Base-by-base conservation (phyloP, 169 alveolate species). In the Plasmodium falciparum region DNA sequence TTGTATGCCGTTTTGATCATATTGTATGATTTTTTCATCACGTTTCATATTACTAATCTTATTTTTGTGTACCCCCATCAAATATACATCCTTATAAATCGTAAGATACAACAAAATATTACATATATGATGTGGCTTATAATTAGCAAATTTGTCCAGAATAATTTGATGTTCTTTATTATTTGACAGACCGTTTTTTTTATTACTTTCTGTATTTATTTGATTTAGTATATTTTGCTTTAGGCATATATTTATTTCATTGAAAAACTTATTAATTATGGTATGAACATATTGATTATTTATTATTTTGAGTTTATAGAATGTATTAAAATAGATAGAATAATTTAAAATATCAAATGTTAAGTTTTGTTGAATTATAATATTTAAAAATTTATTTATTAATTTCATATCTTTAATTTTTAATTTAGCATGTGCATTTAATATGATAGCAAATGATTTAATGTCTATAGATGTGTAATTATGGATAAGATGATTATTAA, bases 341-440 rank as follows among this genome's bases (percentile, higher is more conserved):
- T 86, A 86, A 33, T 70, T 86, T 33, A 72, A 52, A 62, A 86
- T 61, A 62, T 80, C 90, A 72, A 80, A 67, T 0, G 76, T 17
- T 47, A 80, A 69, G 4, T 72, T 61, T 2, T 80, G 67, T 69
- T 80, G 72, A n/a, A 80, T 11, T 67, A 80, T 71, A 4, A 71
- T 86, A 12, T 61, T 72, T 56, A 86, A n/a, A 65, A 86, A 86
- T 67, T 86, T 86, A 58, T 86, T 72, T 56, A 86, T 86, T 73
- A 86, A 72, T 86, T 86, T 70, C 70, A 86, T 70, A 54, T 86
- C 92, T 39, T 72, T 86, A 49, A 86, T 49, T 86, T 54, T 86
- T 74, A 86, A 86, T 72, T 86, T 86, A 59, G 92, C 92, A n/a
- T 86, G 92, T 2, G 88, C 12, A 61, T 86, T 86, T 26, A 86